phyloP scores from a whole-genome alignment of 768 basidiomycete species.

The Tulasnella sp. region DNA sequence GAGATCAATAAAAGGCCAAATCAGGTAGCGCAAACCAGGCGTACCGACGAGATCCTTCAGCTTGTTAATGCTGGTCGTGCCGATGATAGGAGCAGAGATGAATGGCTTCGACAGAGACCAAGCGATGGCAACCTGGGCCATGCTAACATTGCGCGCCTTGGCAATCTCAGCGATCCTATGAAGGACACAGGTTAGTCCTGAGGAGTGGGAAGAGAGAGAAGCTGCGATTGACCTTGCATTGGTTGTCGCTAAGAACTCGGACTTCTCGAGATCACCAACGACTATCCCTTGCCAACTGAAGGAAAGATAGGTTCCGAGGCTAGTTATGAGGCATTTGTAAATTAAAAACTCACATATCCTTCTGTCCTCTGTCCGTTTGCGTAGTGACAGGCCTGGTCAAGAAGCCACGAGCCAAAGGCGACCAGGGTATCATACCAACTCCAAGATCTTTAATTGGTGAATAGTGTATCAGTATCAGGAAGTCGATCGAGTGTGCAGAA shows the following conservation, averaged over 20 bases:
- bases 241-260: background rate
- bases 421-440: slow-evolving; percentile 13
- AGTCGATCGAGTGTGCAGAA: too few species aligned
- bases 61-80: slow-evolving; percentile 20
- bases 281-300: too few species aligned
- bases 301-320: too few species aligned
- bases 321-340: too few species aligned
- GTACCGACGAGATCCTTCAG: slow-evolving; percentile 20
- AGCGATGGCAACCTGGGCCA: slow-evolving; percentile 36
- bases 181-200: too few species aligned
- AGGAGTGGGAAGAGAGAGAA: background rate
- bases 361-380: background rate
- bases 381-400: background rate
- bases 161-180: slow-evolving; percentile 45
- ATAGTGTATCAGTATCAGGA: too few species aligned
- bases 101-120: slow-evolving; percentile 7
- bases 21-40: too few species aligned
- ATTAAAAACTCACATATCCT: too few species aligned
- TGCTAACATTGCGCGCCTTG: slow-evolving; percentile 39
- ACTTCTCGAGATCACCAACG: background rate
- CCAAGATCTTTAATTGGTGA: slow-evolving; percentile 9
- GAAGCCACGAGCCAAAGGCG: slow-evolving; percentile 10
- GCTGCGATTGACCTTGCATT: background rate
- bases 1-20: too few species aligned
- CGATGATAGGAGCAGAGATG: slow-evolving; percentile 19